Evolutionary conservation across 805 yeast genomes (phyloP), one percentile per base, ranked within the genome.

Genomic region (Candida endomychidarum): DNA sequence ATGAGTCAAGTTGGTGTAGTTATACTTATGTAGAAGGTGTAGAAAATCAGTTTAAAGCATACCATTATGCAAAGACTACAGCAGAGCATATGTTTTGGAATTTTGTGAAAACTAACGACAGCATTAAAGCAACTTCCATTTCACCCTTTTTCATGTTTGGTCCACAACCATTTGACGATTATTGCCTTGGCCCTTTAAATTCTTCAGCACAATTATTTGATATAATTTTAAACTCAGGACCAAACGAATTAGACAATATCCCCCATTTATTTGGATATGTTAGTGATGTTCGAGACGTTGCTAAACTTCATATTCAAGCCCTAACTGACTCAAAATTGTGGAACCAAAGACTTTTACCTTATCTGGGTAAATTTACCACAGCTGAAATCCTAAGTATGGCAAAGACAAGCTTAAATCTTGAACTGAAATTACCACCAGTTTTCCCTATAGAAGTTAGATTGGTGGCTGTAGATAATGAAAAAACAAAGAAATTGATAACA

Each of bases 51-150:
- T 42, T 46, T 18, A 38, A 31, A 16, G 63, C 64, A 5, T 73
- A 73, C 51, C 31, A 31, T 28, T 69, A 70, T 31, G 70, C 83
- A 24, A 80, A 80, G 58, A 68, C 57, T 10, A 58, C 63, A 48
- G 85, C 84, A 21, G 85, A 81, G 60, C 49, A 61, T 45, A 74
- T 79, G 2, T 77, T 77, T 11, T 77, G 85, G 77, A 67, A 75
- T 1, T 78, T 77, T 46, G 41, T 64, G 11, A 56, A 68, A 24
- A 58, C 58, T 63, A 4, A 58, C 55, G 22, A 70, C 72, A 4
- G 51, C 53, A 51, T 53, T 52, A 24, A 35, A n/a, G 19, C 40
- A 74, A 22, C 46, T 67, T 30, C 56, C 4, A 69, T 75, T 19
- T 59, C 62, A 43, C 80, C 81, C 19, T 64, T 59, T 8, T 64